Conservation (phyloP, 495 filamentous ascomycete genomes). For the Penicillium roqueforti region DNA sequence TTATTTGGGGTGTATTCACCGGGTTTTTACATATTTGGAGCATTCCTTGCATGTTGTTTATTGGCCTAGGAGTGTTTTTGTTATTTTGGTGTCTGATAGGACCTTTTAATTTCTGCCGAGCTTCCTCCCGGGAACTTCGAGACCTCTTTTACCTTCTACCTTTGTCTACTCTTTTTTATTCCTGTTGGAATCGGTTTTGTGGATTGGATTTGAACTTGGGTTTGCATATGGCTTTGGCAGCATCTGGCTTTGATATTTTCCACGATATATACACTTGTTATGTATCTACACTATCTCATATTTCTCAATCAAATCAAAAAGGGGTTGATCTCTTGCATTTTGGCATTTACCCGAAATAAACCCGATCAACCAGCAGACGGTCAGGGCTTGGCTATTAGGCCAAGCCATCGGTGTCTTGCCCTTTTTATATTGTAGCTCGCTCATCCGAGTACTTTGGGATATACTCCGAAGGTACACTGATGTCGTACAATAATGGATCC, state of each 20-base stretch:
- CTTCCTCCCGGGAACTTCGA: slow-evolving; percentile 9
- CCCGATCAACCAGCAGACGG: slow-evolving; percentile 1
- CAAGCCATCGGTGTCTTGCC: not conserved
- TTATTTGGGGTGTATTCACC: slow-evolving; percentile 24
- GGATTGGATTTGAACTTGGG: slow-evolving; percentile 9
- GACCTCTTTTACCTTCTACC: slow-evolving; percentile 13
- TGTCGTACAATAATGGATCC: too few relatives aligned
- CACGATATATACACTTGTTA: slow-evolving; percentile 19
- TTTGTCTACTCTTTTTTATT: slow-evolving; percentile 8
- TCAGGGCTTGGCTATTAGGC: not conserved
- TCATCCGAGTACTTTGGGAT: too few relatives aligned
- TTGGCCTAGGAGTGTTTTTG: slow-evolving; percentile 23
- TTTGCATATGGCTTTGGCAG: slow-evolving; percentile 26
- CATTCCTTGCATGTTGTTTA: slow-evolving; percentile 28
- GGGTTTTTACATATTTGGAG: slow-evolving; percentile 29
- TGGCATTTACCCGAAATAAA: not conserved
- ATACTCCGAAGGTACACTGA: too few relatives aligned
- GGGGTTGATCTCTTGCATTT: not conserved
- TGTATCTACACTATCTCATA: slow-evolving; percentile 17
- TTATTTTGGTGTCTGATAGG: slow-evolving; percentile 24
- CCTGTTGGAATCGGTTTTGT: slow-evolving; percentile 9
- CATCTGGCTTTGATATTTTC: slow-evolving; percentile 11
- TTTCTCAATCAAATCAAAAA: slow-evolving; percentile 11
- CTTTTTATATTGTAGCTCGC: not conserved
- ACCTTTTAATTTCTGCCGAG: slow-evolving; percentile 26